These are phyloP conservation scores for Schizopora paradoxa DNA, from an alignment of 1,284 basidiomycete species.

Conservation along the genomic window DNA sequence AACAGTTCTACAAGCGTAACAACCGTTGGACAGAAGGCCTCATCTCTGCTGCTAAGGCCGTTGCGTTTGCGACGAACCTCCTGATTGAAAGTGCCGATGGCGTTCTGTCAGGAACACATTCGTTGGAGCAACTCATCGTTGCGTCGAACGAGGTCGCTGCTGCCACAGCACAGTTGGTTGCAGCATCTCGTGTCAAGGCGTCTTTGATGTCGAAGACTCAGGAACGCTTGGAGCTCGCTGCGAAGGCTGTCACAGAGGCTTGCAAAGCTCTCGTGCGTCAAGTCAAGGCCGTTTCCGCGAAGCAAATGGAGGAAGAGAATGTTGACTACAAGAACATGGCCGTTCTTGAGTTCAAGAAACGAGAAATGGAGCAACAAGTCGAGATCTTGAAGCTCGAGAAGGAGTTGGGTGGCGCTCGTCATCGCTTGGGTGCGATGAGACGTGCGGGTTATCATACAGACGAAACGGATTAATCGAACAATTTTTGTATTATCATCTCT, in stretches of 20 bases:
- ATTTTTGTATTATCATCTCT: not conserved
- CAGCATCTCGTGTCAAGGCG: slow-evolving; percentile 96
- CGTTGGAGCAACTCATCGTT: slow-evolving; percentile 97
- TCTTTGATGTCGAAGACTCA: slow-evolving; percentile 99
- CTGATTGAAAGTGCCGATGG: slow-evolving; percentile 98
- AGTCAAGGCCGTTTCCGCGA: slow-evolving; percentile 91
- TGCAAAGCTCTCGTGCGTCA: slow-evolving; percentile 96
- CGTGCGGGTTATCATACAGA: slow-evolving; percentile 86
- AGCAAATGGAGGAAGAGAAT: slow-evolving; percentile 73
- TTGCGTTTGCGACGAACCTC: slow-evolving; percentile 94
- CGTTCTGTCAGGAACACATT: slow-evolving; percentile 93
- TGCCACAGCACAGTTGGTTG: slow-evolving; percentile 96
- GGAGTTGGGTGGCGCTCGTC: slow-evolving; percentile 84
- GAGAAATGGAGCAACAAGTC: slow-evolving; percentile 99
- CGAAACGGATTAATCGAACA: slow-evolving; percentile 52
- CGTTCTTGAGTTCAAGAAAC: slow-evolving; percentile 91
- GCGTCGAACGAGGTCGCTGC: slow-evolving; percentile 98
- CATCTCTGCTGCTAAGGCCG: slow-evolving; percentile 95
- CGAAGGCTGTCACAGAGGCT: slow-evolving; percentile 98
- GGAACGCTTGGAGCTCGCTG: slow-evolving; percentile 91
- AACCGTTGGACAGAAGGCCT: slow-evolving; percentile 99
- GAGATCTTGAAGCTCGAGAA: slow-evolving; percentile 97
- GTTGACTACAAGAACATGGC: slow-evolving; percentile 93
- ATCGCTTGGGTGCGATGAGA: slow-evolving; percentile 84
- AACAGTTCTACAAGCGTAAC: slow-evolving; percentile 99